A percentile compares a stretch with the other conserved stretches of the same genome.
Conservation (phyloP, 305 asterid species). For the Rubia balearica region DNA sequence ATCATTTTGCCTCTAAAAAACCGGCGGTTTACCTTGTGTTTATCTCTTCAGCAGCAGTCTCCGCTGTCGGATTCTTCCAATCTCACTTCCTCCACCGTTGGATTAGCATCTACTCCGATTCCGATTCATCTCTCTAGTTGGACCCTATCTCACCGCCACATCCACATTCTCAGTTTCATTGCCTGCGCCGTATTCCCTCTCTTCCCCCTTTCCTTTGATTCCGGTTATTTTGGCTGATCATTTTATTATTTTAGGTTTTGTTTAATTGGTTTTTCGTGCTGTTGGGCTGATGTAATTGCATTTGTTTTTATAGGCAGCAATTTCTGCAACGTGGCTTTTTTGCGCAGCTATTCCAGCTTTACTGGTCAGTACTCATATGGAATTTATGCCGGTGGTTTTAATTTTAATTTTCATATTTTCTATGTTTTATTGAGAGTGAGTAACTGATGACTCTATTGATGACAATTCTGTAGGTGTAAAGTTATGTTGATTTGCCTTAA, state of each 20-base stretch:
- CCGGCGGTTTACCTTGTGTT: slow-evolving; percentile 36
- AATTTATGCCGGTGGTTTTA: not conserved
- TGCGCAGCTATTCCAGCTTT: slow-evolving; percentile 72
- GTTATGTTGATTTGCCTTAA: not conserved
- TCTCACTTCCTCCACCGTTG: slow-evolving; percentile 43
- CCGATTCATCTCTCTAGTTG: slow-evolving; percentile 27
- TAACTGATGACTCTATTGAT: not conserved
- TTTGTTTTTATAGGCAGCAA: slow-evolving; percentile 51
- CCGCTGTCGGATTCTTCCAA: slow-evolving; percentile 37
- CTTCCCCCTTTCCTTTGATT: slow-evolving; percentile 11
- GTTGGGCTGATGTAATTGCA: not conserved
- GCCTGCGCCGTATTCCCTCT: slow-evolving; percentile 56
- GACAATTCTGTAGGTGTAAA: not conserved
- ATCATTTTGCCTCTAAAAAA: slow-evolving; percentile 34
- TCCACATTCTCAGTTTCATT: slow-evolving; percentile 55
- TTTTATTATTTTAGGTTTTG: not conserved
- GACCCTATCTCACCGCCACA: slow-evolving; percentile 53
- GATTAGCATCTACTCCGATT: slow-evolving; percentile 23
- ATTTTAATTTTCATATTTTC: not conserved
- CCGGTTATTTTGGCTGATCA: not conserved
- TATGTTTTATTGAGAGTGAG: not conserved
- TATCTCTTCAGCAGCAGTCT: slow-evolving; percentile 27
- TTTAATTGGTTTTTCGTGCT: not conserved
- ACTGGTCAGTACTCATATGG: slow-evolving; percentile 49
- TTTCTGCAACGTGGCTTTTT: slow-evolving; percentile 85